Conservation (phyloP, 2,329 filamentous ascomycete genomes). For the Leptographium flavum region DNA sequence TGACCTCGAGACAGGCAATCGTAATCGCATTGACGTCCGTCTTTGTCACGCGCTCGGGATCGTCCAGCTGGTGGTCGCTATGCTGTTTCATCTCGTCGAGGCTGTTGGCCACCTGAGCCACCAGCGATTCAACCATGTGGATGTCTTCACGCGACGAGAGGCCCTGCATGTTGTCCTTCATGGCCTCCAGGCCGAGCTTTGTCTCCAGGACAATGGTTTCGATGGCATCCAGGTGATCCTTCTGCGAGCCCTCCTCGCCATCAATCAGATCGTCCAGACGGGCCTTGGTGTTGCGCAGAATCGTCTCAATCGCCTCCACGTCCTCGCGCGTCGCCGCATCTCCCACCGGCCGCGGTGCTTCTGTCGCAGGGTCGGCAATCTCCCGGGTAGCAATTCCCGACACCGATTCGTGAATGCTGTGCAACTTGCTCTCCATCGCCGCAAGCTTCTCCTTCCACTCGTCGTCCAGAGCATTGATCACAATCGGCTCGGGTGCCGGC, state of each 20-base stretch:
- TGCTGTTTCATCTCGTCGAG: slow-evolving; percentile 61
- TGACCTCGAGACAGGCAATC: slow-evolving; percentile 72
- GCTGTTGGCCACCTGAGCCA: slow-evolving; percentile 60
- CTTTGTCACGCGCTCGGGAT: slow-evolving; percentile 58
- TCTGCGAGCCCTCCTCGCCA: slow-evolving; percentile 53
- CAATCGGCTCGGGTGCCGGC: background rate
- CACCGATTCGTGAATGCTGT: slow-evolving; percentile 26
- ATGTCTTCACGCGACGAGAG: slow-evolving; percentile 62
- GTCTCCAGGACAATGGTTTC: slow-evolving; percentile 57
- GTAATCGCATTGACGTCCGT: slow-evolving; percentile 71
- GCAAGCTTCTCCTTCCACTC: slow-evolving; percentile 17
- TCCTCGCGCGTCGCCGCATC: slow-evolving; percentile 64
- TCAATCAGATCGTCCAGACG: slow-evolving; percentile 71
- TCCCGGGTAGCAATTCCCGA: slow-evolving; percentile 14
- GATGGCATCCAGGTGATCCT: slow-evolving; percentile 50
- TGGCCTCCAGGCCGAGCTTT: slow-evolving; percentile 50
- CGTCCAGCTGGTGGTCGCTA: slow-evolving; percentile 37
- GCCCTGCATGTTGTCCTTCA: slow-evolving; percentile 16
- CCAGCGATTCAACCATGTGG: slow-evolving; percentile 58
- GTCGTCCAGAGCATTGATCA: slow-evolving; percentile 2
- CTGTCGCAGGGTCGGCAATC: background rate
- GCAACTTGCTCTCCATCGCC: slow-evolving; percentile 35
- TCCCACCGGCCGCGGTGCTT: slow-evolving; percentile 6
- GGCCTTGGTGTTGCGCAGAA: slow-evolving; percentile 78
- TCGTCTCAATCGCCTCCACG: slow-evolving; percentile 77